Evolutionary conservation across 306 rosid genomes (phyloP), one percentile per base, ranked within the genome.

Genomic region (Trifolium repens): DNA sequence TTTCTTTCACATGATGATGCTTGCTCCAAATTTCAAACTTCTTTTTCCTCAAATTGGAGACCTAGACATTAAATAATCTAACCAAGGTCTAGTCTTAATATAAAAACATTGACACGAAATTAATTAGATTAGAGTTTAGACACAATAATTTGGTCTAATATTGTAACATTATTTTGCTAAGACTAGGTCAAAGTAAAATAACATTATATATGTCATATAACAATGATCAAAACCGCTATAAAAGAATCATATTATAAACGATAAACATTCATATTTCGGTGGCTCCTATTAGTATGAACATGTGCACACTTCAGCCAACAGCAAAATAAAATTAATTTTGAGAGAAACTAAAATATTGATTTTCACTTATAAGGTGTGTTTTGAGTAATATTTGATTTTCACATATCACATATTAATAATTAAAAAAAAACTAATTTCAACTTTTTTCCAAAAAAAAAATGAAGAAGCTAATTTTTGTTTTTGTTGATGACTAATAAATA

Each of bases 141-240:
- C 79, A 16, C 59, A 67, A 81, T 81, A 71, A 77, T 81, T 81
- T 76, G 81, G 81, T 76, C 78, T 77, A 57, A 75, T 70, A 15
- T 60, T 61, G 67, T 34, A 71, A 40, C 75, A 73, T 66, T 46
- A 35, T 73, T 60, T 60, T 64, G 55, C 73, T 75, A 63, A 69
- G 42, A 59, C 69, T 76, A 63, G 85, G 81, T 71, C 78, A 76
- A 81, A 71, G 44, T 71, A 76, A 55, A 76, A 64, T 67, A 80
- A n/a, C 52, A 69, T 53, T 61, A 30, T 37, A 72, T 71, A 32
- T 40, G 65, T 72, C 42, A 42, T 8, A 42, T 10, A 75, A 62
- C 62, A 70, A 69, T 75, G 57, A 81, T 75, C 69, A 67, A 52
- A 52, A 49, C 47, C 79, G 58, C 54, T 53, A 68, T 53, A 68